Evolutionary conservation across 345 rosid species (phyloP), one percentile per base, ranked within the genome.

Genomic region (Pistacia integerrima): DNA sequence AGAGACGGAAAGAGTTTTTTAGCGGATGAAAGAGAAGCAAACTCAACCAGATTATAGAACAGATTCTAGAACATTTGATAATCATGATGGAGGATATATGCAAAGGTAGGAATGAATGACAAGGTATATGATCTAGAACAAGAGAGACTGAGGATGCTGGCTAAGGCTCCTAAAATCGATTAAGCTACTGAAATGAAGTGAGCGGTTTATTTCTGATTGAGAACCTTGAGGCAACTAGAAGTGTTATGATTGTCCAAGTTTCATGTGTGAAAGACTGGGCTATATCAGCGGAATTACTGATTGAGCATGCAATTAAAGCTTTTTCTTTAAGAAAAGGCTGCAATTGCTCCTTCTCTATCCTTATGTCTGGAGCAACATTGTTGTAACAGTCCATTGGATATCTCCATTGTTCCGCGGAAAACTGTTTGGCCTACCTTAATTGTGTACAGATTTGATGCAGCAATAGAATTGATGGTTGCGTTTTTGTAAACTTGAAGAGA

Each of bases 1-100:
- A 84, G 98, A 95, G 90, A 93, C 93, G 98, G 99, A 92, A 78
- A 88, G 97, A 78, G 97, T 91, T 46, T 95, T 82, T 76, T 81
- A 78, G 73, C 82, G 85, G 68, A 93, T 95, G 99, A 93, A 88
- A 79, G 97, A 89, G 55, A 86, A 85, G 70, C 88, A 88, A 46
- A 88, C 91, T 33, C 86, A 54, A 12, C 84, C 86, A 25, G 25
- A 22, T 22, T 22, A 22, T 22, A 22, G 25, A 22, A 22, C 25
- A 4, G 89, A 92, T 84, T 85, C 84, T 18, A 80, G 73, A 61
- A 95, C 94, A 66, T 93, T 85, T 85, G 76, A 87, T 49, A 80
- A 80, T 86, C 76, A 88, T 95, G 97, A 84, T 83, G 4, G 91
- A 95, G 67, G 67, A 94, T 94, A 7, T 94, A 88, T 78, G 77